These are phyloP conservation scores for Globisporangium polare DNA, from an alignment of 352 stramenopile genomes.

Conservation along the genomic window DNA sequence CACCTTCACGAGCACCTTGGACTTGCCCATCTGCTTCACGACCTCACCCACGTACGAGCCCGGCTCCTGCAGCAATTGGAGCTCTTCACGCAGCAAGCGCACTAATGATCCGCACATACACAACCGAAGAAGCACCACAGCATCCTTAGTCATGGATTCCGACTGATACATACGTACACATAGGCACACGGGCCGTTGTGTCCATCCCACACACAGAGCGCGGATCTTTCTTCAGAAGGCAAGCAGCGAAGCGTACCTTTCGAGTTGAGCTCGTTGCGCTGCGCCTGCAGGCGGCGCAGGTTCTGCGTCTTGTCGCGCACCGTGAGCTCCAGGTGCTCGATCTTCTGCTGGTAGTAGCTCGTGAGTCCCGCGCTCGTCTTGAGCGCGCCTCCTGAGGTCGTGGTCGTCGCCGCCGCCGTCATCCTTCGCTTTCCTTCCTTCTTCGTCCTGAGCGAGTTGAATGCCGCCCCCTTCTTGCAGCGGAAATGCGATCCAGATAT, in stretches of 20 bases:
- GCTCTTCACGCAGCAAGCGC: slow-evolving; percentile 97
- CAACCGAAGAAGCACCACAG: background rate
- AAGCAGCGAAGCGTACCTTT: slow-evolving; percentile 68
- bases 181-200: background rate
- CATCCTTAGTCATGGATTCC: background rate
- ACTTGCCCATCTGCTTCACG: slow-evolving; percentile 99
- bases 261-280: slow-evolving; percentile 99
- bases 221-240: background rate
- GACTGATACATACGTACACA: background rate
- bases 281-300: slow-evolving; percentile 96
- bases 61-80: slow-evolving; percentile 98
- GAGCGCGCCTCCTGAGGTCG: slow-evolving; percentile 20
- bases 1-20: slow-evolving; percentile 99
- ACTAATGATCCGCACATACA: slow-evolving; percentile 51
- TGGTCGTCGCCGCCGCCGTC: slow-evolving; percentile 41
- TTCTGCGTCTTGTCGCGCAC: slow-evolving; percentile 95
- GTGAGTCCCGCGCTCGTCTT: slow-evolving; percentile 58
- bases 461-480: background rate
- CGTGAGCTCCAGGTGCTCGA: slow-evolving; percentile 93
- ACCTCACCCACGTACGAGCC: slow-evolving; percentile 99
- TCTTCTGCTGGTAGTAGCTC: slow-evolving; percentile 94
- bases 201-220: background rate
- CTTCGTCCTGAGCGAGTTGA: background rate
- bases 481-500: slow-evolving; percentile 5
- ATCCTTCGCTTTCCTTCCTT: slow-evolving; percentile 22